Evolutionary conservation across 768 basidiomycete genomes (phyloP), one percentile per base, ranked within the genome.

Genomic region (Xerocomellus intermedius): DNA sequence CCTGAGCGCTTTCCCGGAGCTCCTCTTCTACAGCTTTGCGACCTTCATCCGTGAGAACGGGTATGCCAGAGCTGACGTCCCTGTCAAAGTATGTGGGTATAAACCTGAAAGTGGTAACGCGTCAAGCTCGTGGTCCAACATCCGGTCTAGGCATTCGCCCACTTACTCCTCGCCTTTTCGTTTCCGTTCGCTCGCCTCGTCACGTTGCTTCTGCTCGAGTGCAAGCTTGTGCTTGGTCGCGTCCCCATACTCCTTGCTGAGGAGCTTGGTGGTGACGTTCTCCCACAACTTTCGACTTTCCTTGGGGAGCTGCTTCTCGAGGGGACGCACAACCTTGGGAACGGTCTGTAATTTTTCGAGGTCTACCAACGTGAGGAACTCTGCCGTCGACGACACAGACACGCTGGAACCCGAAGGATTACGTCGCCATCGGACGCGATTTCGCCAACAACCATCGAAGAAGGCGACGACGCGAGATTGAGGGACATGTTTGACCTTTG

Each of bases 141-240:
- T 14, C 6, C 17, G 1, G 2, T 12, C 16, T 16, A 21, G 12
- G 12, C 43, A 30, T 30, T 30, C 2, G 35, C 48, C 51, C 9
- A 88, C 91, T 77, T 65, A 96, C 91, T 82, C 79, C 30, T 82
- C 70, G 17, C 88, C 91, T 54, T 83, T 88, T 69, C 79, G 81
- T 78, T 92, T 95, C 73, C 93, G 79, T 69, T 93, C 91, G 12
- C 87, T 89, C 7, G 94, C 91, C 32, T 85, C 82, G 56, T 98
- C 94, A 48, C 97, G 77, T 77, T 98, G 97, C 66, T 69, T 82
- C 80, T 98, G 96, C 74, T 99, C 97, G 52, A 99, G 96, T 5
- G 72, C 72, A 49, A 94, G 82, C 79, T 99, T 99, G 75, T 89
- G 83, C 77, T 80, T 89, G 54, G 93, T 98, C 49, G 97, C 97